Evolutionary conservation across 2,329 filamentous ascomycete species (phyloP).

Genomic region (Pleomassaria siparia): DNA sequence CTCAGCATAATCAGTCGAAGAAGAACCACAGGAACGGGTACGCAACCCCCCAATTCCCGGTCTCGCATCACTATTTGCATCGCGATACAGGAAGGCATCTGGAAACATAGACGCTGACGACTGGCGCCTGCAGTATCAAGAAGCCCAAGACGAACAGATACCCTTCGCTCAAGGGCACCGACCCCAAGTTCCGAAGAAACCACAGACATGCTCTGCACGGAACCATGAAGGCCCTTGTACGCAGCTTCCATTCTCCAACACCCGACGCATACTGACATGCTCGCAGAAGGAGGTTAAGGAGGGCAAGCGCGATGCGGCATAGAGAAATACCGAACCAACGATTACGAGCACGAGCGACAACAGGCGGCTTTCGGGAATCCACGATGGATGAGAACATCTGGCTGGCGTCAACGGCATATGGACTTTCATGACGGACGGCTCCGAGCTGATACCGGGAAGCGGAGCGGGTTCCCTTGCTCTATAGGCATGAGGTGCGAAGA

Average conservation of each 20-base stretch:
- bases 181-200: slow-evolving; percentile 99
- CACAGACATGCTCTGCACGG: slow-evolving; percentile 99
- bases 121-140: slow-evolving; percentile 75
- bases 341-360: slow-evolving; percentile 28
- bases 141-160: slow-evolving; percentile 99
- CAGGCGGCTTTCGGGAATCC: slow-evolving; percentile 28
- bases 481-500: slow-evolving; percentile 42
- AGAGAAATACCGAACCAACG: slow-evolving; percentile 48
- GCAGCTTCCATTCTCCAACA: slow-evolving; percentile 40
- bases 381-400: slow-evolving; percentile 44
- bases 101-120: slow-evolving; percentile 1
- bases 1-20: slow-evolving; percentile 96
- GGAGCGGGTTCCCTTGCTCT: slow-evolving; percentile 32
- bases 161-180: slow-evolving; percentile 96
- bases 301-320: slow-evolving; percentile 89
- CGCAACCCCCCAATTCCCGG: slow-evolving; percentile 41
- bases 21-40: slow-evolving; percentile 99
- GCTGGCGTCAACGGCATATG: slow-evolving; percentile 46
- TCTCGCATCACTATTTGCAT: not conserved
- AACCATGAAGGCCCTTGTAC: slow-evolving; percentile 95
- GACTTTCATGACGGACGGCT: slow-evolving; percentile 39
- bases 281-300: slow-evolving; percentile 94
- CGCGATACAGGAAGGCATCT: not conserved
- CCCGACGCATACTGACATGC: slow-evolving; percentile 24
- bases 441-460: slow-evolving; percentile 37